phyloP scores from a whole-genome alignment of 2,329 filamentous ascomycete genomes.

The Neophaeococcomyces mojaviensis region DNA sequence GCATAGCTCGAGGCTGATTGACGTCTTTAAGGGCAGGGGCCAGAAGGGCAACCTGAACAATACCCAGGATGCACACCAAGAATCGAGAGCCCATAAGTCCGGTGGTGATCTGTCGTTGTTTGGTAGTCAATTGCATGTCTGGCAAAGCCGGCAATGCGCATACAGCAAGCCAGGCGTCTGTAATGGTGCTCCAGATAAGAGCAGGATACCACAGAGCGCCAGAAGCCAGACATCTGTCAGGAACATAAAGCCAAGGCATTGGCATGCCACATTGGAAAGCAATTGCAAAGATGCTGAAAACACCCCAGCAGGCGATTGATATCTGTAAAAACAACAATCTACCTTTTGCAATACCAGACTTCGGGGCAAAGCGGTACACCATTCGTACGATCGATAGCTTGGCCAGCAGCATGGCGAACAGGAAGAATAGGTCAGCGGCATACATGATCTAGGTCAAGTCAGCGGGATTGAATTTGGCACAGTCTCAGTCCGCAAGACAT shows the following conservation, averaged over 20 bases:
- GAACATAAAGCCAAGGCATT: conserved; percentile 9
- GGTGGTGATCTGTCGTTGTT: conserved; percentile 2
- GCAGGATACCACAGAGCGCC: conserved; percentile 21
- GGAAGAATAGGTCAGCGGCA: conserved; percentile 8
- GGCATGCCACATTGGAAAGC: conserved; percentile 21
- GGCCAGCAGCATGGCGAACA: conserved; percentile 5
- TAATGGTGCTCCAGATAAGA: conserved; percentile 18
- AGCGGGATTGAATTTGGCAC: neutral
- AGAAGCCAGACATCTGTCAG: conserved; percentile 8
- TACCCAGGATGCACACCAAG: neutral
- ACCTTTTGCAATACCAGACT: neutral
- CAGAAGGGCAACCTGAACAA: conserved; percentile 34
- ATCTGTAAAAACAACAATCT: conserved; percentile 6
- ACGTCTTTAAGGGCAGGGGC: conserved; percentile 43
- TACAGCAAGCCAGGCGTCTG: conserved; percentile 18
- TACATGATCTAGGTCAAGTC: conserved; percentile 4
- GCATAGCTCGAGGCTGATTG: conserved; percentile 34
- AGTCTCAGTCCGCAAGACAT: neutral
- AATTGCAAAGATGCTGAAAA: conserved; percentile 19
- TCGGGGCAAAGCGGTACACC: conserved; percentile 1
- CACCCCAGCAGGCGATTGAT: conserved; percentile 13
- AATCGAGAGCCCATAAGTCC: conserved; percentile 1
- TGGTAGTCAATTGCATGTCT: conserved; percentile 21
- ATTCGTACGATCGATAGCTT: conserved; percentile 7
- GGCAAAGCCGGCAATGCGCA: conserved; percentile 23